Percentiles rank a stretch among this genome's conserved stretches.
phyloP scores from a whole-genome alignment of 2,329 filamentous ascomycete species.

The Claviceps quebecensis region DNA sequence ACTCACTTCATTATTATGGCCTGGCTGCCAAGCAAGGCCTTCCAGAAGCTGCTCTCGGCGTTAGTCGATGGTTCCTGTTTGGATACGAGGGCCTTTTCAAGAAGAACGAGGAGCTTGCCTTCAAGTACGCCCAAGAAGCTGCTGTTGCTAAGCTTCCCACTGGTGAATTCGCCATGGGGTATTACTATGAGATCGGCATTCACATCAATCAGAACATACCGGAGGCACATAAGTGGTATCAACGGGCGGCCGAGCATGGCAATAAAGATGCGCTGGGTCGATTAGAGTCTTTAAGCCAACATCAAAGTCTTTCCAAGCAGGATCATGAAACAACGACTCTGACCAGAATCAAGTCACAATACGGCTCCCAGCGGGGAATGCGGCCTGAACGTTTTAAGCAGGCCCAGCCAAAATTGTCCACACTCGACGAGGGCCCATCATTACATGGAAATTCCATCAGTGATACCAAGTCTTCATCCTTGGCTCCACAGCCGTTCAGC shows the following conservation, averaged over 20 bases:
- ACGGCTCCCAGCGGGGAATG: conserved; percentile 53
- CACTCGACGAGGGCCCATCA: conserved; percentile 29
- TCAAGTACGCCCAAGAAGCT: conserved; percentile 77
- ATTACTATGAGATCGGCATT: conserved; percentile 95
- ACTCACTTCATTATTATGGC: conserved; percentile 91
- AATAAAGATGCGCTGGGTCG: conserved; percentile 78
- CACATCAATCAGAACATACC: conserved; percentile 70
- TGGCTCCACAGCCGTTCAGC: conserved; percentile 1
- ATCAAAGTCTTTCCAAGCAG: conserved; percentile 71
- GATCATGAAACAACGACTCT: conserved; percentile 91
- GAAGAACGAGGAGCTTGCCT: conserved; percentile 92
- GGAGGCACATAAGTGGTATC: conserved; percentile 81
- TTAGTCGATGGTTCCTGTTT: conserved; percentile 97
- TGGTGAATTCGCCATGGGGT: conserved; percentile 91
- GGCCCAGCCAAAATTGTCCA: conserved; percentile 30
- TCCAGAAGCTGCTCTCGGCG: conserved; percentile 83
- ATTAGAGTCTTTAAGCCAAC: conserved; percentile 70
- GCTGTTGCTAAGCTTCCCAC: conserved; percentile 71
- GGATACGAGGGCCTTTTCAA: conserved; percentile 84
- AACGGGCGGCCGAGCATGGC: conserved; percentile 74
- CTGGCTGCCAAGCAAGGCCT: conserved; percentile 86
- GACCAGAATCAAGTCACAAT: conserved; percentile 69
- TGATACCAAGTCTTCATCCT: conserved; percentile 10
- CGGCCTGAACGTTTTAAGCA: conserved; percentile 47
- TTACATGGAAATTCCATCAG: conserved; percentile 13